A percentile compares a stretch with the other conserved stretches of the same genome.
Conservation (phyloP, 2,329 filamentous ascomycete genomes). For the Alternaria incomplexa region DNA sequence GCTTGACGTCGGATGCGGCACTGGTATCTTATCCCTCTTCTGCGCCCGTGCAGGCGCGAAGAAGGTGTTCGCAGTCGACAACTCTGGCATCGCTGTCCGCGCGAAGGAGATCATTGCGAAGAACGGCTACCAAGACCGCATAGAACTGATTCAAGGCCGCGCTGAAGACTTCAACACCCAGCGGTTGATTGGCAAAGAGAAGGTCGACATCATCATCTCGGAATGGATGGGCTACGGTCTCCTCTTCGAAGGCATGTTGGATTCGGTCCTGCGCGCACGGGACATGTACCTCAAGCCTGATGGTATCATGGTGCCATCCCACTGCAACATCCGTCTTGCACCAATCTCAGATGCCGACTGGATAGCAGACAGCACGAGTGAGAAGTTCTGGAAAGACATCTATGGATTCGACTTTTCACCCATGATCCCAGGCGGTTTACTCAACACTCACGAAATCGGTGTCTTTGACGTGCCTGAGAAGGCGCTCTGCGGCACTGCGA, state of each 20-base stretch:
- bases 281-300: constrained; percentile 82
- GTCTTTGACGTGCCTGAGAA: constrained; percentile 41
- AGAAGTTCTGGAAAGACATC: constrained; percentile 82
- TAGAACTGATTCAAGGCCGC: constrained; percentile 82
- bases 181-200: constrained; percentile 51
- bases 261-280: constrained; percentile 85
- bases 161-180: constrained; percentile 83
- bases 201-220: constrained; percentile 93
- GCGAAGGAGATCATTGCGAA: constrained; percentile 83
- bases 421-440: constrained; percentile 82
- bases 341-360: constrained; percentile 81
- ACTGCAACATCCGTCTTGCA: constrained; percentile 81
- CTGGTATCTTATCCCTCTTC: constrained; percentile 91
- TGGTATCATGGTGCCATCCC: constrained; percentile 85
- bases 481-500: constrained; percentile 57
- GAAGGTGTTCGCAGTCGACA: constrained; percentile 88
- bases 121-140: constrained; percentile 75
- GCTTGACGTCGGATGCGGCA: constrained; percentile 85
- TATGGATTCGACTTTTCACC: constrained; percentile 95
- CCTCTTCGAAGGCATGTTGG: constrained; percentile 94
- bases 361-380: constrained; percentile 73
- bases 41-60: constrained; percentile 88
- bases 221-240: constrained; percentile 99
- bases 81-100: constrained; percentile 86
- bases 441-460: constrained; percentile 63